Percentiles rank a stretch among this genome's conserved stretches.
These are phyloP conservation scores for Cucurbita moschata DNA, from an alignment of 306 rosid genomes.

Conservation along the genomic window DNA sequence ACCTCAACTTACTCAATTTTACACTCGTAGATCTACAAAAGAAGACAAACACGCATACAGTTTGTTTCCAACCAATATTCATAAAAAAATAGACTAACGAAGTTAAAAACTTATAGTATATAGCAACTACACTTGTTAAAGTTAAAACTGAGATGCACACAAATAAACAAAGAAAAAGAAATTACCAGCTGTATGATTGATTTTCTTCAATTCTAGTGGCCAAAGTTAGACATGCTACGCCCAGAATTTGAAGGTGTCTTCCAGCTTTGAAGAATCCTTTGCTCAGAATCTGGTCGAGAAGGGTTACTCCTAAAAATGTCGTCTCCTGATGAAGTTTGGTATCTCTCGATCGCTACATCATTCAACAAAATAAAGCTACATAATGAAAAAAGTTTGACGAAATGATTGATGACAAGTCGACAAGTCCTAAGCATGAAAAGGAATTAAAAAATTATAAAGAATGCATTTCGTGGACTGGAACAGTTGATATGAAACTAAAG, in stretches of 20 bases:
- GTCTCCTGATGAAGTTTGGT: constrained; percentile 69
- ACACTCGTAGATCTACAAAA: neutral
- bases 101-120: neutral
- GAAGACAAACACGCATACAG: neutral
- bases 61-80: neutral
- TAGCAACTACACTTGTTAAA: neutral
- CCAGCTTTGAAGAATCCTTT: constrained; percentile 60
- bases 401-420: neutral
- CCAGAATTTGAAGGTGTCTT: constrained; percentile 52
- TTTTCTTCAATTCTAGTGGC: constrained; percentile 91
- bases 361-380: neutral
- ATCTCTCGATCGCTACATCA: constrained; percentile 36
- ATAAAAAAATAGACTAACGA: neutral
- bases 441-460: neutral
- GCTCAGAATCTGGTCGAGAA: constrained; percentile 66
- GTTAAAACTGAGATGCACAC: neutral
- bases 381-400: neutral
- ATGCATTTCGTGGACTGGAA: neutral
- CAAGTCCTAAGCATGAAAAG: neutral
- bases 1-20: neutral
- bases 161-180: neutral
- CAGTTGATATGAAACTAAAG: neutral
- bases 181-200: constrained; percentile 61
- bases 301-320: constrained; percentile 60
- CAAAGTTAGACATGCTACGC: constrained; percentile 70